A percentile compares a stretch with the other conserved stretches of the same genome.
Evolutionary conservation across 345 rosid species (phyloP).

Genomic region (Acer negundo): DNA sequence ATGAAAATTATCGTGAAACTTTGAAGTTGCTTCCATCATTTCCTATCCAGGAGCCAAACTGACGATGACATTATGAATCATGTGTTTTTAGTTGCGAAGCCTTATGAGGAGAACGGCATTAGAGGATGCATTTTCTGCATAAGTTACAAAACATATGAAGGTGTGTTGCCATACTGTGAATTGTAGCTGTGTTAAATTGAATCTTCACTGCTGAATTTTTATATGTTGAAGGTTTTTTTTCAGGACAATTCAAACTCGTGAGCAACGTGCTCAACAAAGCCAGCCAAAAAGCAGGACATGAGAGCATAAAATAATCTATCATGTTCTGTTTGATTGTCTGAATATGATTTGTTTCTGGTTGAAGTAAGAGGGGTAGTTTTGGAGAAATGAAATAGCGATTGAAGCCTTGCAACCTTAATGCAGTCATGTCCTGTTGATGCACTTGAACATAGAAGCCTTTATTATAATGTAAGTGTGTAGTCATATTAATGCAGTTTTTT

Average conservation of each 20-base stretch:
- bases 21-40: slow-evolving; percentile 9
- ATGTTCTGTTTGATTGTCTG: background rate
- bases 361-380: background rate
- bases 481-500: background rate
- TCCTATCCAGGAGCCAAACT: background rate
- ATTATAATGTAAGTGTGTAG: background rate
- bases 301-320: too few species aligned
- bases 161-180: too few species aligned
- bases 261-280: too few species aligned
- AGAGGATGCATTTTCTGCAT: too few species aligned
- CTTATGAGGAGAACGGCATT: background rate
- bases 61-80: background rate
- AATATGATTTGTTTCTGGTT: background rate
- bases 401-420: background rate
- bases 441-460: background rate
- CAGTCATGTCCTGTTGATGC: background rate
- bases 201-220: too few species aligned
- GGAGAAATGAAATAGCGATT: too few species aligned
- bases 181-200: too few species aligned
- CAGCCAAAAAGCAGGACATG: too few species aligned
- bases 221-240: too few species aligned
- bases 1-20: slow-evolving; percentile 11
- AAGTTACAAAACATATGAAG: too few species aligned
- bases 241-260: too few species aligned
- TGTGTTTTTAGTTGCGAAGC: background rate